A percentile compares a stretch with the other conserved stretches of the same genome.
phyloP scores from a whole-genome alignment of 2,329 filamentous ascomycete species.

The Didymella exigua region DNA sequence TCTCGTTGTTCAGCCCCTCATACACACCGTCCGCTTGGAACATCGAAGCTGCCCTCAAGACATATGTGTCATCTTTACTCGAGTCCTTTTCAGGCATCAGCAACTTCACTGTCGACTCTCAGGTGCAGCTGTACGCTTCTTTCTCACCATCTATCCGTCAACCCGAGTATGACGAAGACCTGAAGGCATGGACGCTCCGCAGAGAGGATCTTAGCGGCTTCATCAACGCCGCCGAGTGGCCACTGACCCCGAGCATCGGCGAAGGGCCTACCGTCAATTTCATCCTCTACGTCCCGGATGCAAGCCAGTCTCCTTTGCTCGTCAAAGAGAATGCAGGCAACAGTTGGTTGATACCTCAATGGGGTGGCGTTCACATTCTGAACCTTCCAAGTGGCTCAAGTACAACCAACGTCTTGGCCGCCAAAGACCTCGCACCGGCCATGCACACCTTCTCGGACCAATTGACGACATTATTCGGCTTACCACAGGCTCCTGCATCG shows the following conservation, averaged over 20 bases:
- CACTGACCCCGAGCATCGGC: slow-evolving; percentile 90
- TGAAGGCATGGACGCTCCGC: slow-evolving; percentile 70
- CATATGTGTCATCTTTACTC: slow-evolving; percentile 82
- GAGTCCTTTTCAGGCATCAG: slow-evolving; percentile 80
- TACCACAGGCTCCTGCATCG: slow-evolving; percentile 76
- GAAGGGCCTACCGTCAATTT: slow-evolving; percentile 95
- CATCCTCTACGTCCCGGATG: slow-evolving; percentile 83
- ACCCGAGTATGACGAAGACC: slow-evolving; percentile 59
- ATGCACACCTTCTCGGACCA: slow-evolving; percentile 92
- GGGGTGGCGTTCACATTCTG: slow-evolving; percentile 79
- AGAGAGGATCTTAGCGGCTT: slow-evolving; percentile 92
- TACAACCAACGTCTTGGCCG: slow-evolving; percentile 60
- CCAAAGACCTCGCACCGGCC: slow-evolving; percentile 73
- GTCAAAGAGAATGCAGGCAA: slow-evolving; percentile 66
- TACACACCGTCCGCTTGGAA: slow-evolving; percentile 86
- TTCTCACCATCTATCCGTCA: slow-evolving; percentile 66
- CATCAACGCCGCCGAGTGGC: slow-evolving; percentile 98
- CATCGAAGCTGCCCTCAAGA: slow-evolving; percentile 77
- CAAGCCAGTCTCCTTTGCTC: slow-evolving; percentile 64
- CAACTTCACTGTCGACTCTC: slow-evolving; percentile 94
- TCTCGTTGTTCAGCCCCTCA: slow-evolving; percentile 88
- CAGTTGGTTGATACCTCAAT: slow-evolving; percentile 95
- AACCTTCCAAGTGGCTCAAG: slow-evolving; percentile 54
- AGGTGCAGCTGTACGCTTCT: slow-evolving; percentile 88
- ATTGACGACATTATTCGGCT: slow-evolving; percentile 83